These are phyloP conservation scores for Prunus mongolica DNA, from an alignment of 306 rosid genomes.

Conservation along the genomic window DNA sequence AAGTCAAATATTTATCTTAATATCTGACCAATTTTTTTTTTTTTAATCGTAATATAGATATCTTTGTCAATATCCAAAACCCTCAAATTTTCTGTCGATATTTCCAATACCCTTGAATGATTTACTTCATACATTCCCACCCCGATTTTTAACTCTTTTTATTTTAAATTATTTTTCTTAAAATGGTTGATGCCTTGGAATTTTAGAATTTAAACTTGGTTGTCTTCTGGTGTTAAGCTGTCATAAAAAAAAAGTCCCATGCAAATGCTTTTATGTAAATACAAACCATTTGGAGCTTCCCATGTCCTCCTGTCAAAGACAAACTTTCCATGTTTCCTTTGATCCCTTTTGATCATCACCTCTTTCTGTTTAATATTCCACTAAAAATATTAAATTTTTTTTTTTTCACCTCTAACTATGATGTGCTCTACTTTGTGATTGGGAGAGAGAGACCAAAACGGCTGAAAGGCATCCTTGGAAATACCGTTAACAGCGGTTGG, in stretches of 20 bases:
- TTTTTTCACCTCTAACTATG: background rate
- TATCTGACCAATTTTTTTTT: background rate
- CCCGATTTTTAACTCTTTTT: background rate
- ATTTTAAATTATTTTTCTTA: background rate
- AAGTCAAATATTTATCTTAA: background rate
- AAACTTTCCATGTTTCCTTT: background rate
- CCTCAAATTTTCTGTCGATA: slow-evolving; percentile 5
- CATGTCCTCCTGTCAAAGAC: slow-evolving; percentile 9
- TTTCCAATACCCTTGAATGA: background rate
- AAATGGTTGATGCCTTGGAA: background rate
- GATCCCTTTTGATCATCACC: background rate
- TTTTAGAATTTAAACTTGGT: background rate
- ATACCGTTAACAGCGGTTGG: slow-evolving; percentile 5
- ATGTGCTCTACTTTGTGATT: background rate
- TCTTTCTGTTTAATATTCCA: background rate
- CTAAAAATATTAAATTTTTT: background rate
- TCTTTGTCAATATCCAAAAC: background rate
- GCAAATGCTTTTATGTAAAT: background rate
- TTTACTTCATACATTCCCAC: background rate
- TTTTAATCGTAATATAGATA: background rate
- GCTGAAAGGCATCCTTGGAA: background rate
- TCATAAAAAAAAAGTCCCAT: background rate
- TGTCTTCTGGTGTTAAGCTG: background rate
- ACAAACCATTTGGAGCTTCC: background rate
- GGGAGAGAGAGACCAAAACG: background rate